Percentiles rank a stretch among this genome's conserved stretches.
Conservation (phyloP, 2,329 filamentous ascomycete species). For the Paecilomyces fulvus region DNA sequence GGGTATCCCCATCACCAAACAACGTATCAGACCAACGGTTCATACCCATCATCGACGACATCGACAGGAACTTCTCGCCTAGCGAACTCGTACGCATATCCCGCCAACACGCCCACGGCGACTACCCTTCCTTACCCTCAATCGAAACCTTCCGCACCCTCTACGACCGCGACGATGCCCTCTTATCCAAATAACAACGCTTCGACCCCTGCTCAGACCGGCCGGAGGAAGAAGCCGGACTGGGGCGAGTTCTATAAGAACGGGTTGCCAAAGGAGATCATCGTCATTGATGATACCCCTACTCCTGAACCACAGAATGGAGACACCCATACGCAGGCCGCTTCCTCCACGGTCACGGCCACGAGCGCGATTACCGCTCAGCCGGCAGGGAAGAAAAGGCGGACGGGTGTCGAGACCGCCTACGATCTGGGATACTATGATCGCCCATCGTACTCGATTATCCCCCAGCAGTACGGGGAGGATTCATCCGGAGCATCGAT, state of each 20-base stretch:
- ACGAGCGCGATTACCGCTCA: constrained; percentile 24
- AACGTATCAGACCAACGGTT: constrained; percentile 45
- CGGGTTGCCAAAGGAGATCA: constrained; percentile 74
- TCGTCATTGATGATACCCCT: constrained; percentile 67
- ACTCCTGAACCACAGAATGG: constrained; percentile 29
- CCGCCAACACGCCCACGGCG: constrained; percentile 25
- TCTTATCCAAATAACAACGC: constrained; percentile 31
- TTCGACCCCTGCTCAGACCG: constrained; percentile 35
- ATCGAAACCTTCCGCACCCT: constrained; percentile 28
- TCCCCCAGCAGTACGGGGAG: constrained; percentile 60
- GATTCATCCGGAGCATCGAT: constrained; percentile 61
- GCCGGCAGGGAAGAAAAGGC: constrained; percentile 61
- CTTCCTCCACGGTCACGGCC: constrained; percentile 18
- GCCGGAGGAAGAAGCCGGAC: constrained; percentile 53
- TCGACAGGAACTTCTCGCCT: constrained; percentile 32
- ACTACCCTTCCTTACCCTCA: constrained; percentile 25
- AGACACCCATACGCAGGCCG: constrained; percentile 12
- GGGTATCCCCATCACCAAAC: constrained; percentile 49
- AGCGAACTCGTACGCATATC: constrained; percentile 35
- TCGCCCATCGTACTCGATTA: constrained; percentile 61
- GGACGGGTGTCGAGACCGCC: constrained; percentile 51
- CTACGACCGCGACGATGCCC: constrained; percentile 23
- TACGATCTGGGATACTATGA: constrained; percentile 69
- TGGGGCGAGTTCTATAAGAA: constrained; percentile 79
- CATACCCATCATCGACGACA: constrained; percentile 43